Evolutionary conservation across 768 basidiomycete genomes (phyloP), one percentile per base, ranked within the genome.

Genomic region (Trichaptum fuscoviolaceum): DNA sequence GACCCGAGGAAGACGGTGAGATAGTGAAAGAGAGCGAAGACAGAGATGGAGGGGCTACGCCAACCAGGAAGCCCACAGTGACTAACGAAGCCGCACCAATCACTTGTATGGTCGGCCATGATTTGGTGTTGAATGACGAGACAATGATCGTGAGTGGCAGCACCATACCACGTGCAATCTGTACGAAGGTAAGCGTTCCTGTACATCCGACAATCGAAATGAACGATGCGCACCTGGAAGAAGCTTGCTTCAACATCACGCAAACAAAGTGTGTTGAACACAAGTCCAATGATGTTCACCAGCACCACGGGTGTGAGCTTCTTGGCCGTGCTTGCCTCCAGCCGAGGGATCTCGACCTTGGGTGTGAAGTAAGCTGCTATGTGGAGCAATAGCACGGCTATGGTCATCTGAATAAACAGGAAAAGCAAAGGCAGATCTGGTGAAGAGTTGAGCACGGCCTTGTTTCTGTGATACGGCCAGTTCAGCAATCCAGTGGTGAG

Each of bases 161-260:
- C 3, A 92, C 88, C 42, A 96, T 83, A 0, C 93, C 93, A 70
- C 93, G 80, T 0, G 93, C 93, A 71, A 96, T 92, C 88, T 94
- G 76, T 24, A 59, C 8, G 35, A 35, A 25, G 27, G 62, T 30
- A 35, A 65, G 59, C 20, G 65, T 24, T 35, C 35, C 20, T 62
- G 62, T 18, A 61, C 23, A 59, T n/a, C 62, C 59, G 63, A 62
- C 36, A n/a, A 57, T 35, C 25, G 35, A 35, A 35, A 36, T n/a
- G 30, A 30, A 30, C 30, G 26, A 63, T 57, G 62, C 73, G 42
- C 69, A 88, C 89, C 81, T 92, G 91, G 76, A 92, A 93, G 75
- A 89, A 93, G 0, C 88, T 87, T 1, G 91, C 90, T 65, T 93
- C 91, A 23, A 93, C 90, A 64, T 85, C 87, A 27, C 90, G 83